Base-by-base conservation (phyloP, 2,329 filamentous ascomycete genomes). In the Talaromyces sp. region DNA sequence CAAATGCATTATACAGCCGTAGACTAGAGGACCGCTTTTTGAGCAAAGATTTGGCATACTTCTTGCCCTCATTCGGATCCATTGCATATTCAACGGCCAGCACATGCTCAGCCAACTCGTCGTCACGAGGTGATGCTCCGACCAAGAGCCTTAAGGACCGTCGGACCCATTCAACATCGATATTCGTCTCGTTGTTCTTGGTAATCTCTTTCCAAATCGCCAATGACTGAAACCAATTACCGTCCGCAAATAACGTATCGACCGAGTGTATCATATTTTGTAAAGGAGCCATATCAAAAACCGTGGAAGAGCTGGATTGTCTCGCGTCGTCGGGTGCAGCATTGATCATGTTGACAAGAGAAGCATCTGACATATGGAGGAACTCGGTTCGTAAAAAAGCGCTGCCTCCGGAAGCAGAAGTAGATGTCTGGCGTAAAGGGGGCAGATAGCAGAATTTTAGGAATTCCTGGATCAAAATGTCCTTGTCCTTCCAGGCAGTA, bases 1-100 rank as follows among this genome's bases (percentile, higher is more conserved):
- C 89, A 67, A 93, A 96, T 0, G 86, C 84, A 63, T 91, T 88
- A 72, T 95, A 97, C 0, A 97, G 76, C 13, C 79, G 76, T 2
- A 89, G 70, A 64, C 84, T 87, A 1, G 83, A 78, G 0, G 85
- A 78, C 57, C 84, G 82, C 50, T 79, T 80, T 67, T 89, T 93
- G n/a, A 97, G 73, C 0, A 96, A 75, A 6, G 74, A 73, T 66
- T 90, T 96, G 0, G 90, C 89, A 6, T 81, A 77, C 67, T 90
- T 95, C 63, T 83, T 87, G 25, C 85, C 83, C 1, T 74, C 77
- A 1, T 71, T 67, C 0, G 81, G 76, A 43, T 85, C 81, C 57
- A 82, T 81, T 0, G 72, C 67, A 52, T 81, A 82, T 64, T 87
- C 84, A 48, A 93, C 80, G 1, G 87, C 87, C 9, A 96, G 74